A percentile compares a stretch with the other conserved stretches of the same genome.
phyloP scores from a whole-genome alignment of 305 asterid species.

The Solanum hybrid region DNA sequence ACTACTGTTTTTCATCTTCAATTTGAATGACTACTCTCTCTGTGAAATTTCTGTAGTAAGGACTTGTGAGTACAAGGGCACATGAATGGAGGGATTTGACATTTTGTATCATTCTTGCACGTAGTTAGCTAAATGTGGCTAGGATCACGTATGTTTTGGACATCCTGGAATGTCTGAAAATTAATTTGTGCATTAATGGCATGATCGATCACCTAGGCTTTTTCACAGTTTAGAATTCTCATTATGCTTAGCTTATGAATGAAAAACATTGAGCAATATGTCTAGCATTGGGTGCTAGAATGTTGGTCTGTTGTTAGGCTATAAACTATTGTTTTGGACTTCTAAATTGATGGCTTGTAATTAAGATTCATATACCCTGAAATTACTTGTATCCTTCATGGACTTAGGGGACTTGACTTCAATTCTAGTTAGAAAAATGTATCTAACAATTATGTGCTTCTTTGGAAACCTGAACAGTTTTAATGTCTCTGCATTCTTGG shows the following conservation, averaged over 20 bases:
- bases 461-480: not conserved
- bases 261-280: not conserved
- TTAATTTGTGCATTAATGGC: not conserved
- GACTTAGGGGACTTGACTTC: not conserved
- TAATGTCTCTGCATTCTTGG: not conserved
- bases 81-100: not conserved
- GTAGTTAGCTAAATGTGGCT: not conserved
- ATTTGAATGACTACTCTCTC: not conserved
- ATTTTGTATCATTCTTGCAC: not conserved
- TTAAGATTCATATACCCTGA: not conserved
- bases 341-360: not conserved
- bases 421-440: not conserved
- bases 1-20: not conserved
- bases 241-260: not conserved
- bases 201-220: not conserved
- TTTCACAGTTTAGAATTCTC: not conserved
- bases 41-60: not conserved
- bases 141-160: not conserved
- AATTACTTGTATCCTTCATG: not conserved
- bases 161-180: not conserved
- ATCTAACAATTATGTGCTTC: not conserved
- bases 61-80: not conserved
- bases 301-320: not conserved
- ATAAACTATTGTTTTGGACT: not conserved
- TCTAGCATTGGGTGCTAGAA: not conserved